These are phyloP conservation scores for Amylocystis lapponica DNA, from an alignment of 768 basidiomycete genomes.

Conservation along the genomic window DNA sequence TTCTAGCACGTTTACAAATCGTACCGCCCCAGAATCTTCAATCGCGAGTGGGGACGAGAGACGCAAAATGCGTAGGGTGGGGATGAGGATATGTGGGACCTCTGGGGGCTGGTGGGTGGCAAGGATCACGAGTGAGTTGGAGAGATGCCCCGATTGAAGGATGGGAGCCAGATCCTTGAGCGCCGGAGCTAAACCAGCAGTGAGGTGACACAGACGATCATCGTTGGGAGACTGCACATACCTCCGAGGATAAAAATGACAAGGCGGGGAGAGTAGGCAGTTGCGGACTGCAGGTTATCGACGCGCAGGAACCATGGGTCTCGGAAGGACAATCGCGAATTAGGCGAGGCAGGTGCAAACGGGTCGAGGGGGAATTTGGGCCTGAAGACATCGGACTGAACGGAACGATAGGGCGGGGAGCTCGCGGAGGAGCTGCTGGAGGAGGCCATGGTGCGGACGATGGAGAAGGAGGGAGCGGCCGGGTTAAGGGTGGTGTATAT, in stretches of 20 bases:
- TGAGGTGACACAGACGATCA: constrained; percentile 1
- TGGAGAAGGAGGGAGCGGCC: too few relatives aligned
- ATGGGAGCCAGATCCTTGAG: constrained; percentile 28
- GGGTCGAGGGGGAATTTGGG: too few relatives aligned
- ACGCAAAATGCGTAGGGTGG: constrained; percentile 30
- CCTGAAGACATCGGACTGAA: too few relatives aligned
- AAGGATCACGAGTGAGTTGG: constrained; percentile 33
- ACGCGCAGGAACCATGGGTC: too few relatives aligned
- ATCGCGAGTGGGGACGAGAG: constrained; percentile 27
- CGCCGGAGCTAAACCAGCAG: constrained; percentile 23
- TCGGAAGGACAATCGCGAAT: too few relatives aligned
- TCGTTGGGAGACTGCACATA: constrained; percentile 14
- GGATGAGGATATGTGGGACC: constrained; percentile 22
- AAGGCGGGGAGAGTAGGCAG: constrained; percentile 20
- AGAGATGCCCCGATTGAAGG: constrained; percentile 28
- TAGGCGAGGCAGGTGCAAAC: too few relatives aligned
- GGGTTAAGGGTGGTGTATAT: too few relatives aligned
- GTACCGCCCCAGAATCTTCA: constrained; percentile 28
- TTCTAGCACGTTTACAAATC: constrained; percentile 31
- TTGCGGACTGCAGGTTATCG: constrained; percentile 17
- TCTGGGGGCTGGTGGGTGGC: constrained; percentile 28
- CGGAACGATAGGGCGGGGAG: too few relatives aligned
- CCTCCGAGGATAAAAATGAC: constrained; percentile 35
- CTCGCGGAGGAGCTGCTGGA: too few relatives aligned
- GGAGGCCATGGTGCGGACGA: too few relatives aligned